Base-by-base conservation (phyloP, 2,329 filamentous ascomycete genomes). In the Atkinsonella hypoxylon region DNA sequence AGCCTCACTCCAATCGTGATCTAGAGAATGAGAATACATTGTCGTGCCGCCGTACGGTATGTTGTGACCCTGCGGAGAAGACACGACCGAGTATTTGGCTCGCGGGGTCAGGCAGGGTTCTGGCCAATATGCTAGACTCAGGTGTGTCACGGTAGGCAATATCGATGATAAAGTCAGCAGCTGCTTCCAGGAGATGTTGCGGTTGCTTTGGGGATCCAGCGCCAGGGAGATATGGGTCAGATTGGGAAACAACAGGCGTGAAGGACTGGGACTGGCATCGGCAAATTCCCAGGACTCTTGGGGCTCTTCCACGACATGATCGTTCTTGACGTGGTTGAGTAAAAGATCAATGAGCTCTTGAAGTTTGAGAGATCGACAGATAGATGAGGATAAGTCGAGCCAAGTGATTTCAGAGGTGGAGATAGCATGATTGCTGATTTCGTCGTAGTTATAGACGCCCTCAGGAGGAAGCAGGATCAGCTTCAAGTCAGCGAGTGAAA, bases 41-140 rank as follows among this genome's bases (percentile, higher is more conserved):
- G 72, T 76, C 2, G 78, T 80, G 17, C 73, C 76, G 36, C 75
- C 71, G 54, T 80, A 81, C 38, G 74, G 72, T 10, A 79, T 62
- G 13, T 59, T 63, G 31, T 58, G 65, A 30, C 70, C 75, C 32
- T 70, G 63, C 4, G 68, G 66, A 4, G 73, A 71, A 1, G 69
- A 62, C 2, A 81, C 63, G 2, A 73, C 71, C 0, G 75, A 64
- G 26, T 67, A 67, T 51, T 69, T 72, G 7, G 78, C 72, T 55
- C 76, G 75, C 9, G 76, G 76, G 2, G 77, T 78, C n/a, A 80
- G 64, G 15, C 71, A 72, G 2, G 81, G 81, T 47, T 74, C 71
- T 1, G 81, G 80, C 81, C 81, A 83, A 59, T 75, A 77, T 15
- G 79, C 78, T 7, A 83, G 69, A 55, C 74, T 80, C 40, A 83